A percentile compares a stretch with the other conserved stretches of the same genome.
phyloP scores from a whole-genome alignment of 169 alveolate species.

The Babesia caballi region DNA sequence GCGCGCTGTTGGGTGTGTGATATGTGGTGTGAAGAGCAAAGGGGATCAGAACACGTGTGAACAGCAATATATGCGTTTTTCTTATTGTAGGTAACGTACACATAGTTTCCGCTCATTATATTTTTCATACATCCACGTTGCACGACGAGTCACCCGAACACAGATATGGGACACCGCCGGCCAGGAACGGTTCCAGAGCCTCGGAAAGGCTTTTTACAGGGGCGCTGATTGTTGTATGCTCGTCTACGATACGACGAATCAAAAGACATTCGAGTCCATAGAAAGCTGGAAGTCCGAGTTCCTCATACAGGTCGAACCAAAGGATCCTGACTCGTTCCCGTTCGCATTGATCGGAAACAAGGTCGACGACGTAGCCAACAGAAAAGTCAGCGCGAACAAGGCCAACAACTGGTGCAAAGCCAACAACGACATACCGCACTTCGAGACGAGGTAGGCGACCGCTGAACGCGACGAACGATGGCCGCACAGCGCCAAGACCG shows the following conservation, averaged over 20 bases:
- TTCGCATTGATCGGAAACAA: slow-evolving; percentile 96
- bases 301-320: slow-evolving; percentile 91
- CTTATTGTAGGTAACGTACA: no score
- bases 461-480: not conserved
- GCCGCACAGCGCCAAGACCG: slow-evolving; percentile 89
- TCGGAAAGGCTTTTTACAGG: slow-evolving; percentile 97
- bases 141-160: no score
- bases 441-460: slow-evolving; percentile 85
- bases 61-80: no score
- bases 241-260: slow-evolving; percentile 90
- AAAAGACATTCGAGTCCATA: slow-evolving; percentile 90
- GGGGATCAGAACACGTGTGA: no score
- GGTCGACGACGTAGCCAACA: slow-evolving; percentile 90
- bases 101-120: no score
- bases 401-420: slow-evolving; percentile 92
- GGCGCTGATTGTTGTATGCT: slow-evolving; percentile 99
- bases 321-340: slow-evolving; percentile 93
- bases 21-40: no score
- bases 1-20: no score
- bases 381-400: slow-evolving; percentile 86
- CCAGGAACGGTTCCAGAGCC: slow-evolving; percentile 96
- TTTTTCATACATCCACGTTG: not conserved
- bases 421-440: slow-evolving; percentile 88
- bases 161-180: slow-evolving; percentile 98
- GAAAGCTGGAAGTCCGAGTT: slow-evolving; percentile 97